Evolutionary conservation across 805 yeast species (phyloP), one percentile per base, ranked within the genome.

Genomic region (Lachancea nothofagi): DNA sequence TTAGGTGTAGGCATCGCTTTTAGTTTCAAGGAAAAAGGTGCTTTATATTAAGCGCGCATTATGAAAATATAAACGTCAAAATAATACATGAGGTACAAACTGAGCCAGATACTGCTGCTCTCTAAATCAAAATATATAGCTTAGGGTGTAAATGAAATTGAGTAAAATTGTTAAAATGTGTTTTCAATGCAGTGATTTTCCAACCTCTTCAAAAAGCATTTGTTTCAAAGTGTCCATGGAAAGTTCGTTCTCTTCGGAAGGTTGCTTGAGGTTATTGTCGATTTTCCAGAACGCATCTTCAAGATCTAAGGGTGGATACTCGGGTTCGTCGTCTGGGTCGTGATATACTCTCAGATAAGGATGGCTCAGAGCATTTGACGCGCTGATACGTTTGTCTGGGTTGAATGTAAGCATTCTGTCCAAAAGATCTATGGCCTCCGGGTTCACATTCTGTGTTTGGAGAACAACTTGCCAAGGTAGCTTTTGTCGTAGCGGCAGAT

Each of bases 151-250:
- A 20, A 29, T 3, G 21, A 7, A 14, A 29, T 29, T 21, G 23
- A 29, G 33, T 9, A 27, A 29, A 29, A 9, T 25, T 25, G 14
- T 10, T 22, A 28, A 12, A 6, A 12, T 29, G 7, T 9, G 9
- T 9, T 32, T n/a, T 34, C 39, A 47, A 38, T 51, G 56, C 17
- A 66, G 48, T 0, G 70, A 69, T 26, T 58, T 67, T 81, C 82
- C 80, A 35, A 89, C 83, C 65, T 89, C 96, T 37, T 83, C 84
- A 50, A 77, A 84, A 41, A 89, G 69, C 74, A 87, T 67, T 48
- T 71, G 70, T 61, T 87, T 87, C 60, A 90, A 70, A 48, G 83
- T 83, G 22, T 75, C 80, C 48, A 85, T 71, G 15, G 81, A 72
- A 40, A 87, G 71, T 45, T 85, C 88, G 46, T 86, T 88, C 53